A percentile compares a stretch with the other conserved stretches of the same genome.
These are phyloP conservation scores for Capronia epimyces DNA, from an alignment of 2,329 filamentous ascomycete species.

Conservation along the genomic window DNA sequence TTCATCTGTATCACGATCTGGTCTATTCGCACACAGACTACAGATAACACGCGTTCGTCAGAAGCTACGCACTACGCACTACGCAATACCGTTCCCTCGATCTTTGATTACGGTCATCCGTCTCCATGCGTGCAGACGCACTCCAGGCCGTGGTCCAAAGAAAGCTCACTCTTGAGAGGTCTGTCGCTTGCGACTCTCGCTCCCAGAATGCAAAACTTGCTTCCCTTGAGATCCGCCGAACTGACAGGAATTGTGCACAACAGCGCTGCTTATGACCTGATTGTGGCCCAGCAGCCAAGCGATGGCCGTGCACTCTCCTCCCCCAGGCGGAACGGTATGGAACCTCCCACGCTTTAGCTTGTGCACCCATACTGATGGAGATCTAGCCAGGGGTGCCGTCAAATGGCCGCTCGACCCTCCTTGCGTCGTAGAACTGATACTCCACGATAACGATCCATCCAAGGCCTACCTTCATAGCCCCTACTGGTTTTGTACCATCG, in stretches of 20 bases:
- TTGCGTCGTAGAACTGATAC: conserved; percentile 4
- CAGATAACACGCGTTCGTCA: too few species aligned
- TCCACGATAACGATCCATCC: conserved; percentile 3
- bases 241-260: conserved; percentile 5
- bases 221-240: conserved; percentile 1
- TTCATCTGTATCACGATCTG: too few species aligned
- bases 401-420: conserved; percentile 13
- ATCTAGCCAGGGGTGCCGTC: conserved; percentile 1
- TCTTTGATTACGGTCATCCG: not conserved
- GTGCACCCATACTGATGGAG: not conserved
- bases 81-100: not conserved
- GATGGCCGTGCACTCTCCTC: conserved; percentile 1
- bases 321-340: not conserved
- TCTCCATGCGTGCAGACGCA: not conserved
- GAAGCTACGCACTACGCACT: too few species aligned
- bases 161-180: conserved; percentile 5
- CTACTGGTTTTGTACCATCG: conserved; percentile 8
- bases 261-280: conserved; percentile 8
- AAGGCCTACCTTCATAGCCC: conserved; percentile 11
- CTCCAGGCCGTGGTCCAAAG: not conserved
- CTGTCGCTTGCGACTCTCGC: conserved; percentile 3
- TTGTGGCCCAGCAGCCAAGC: conserved; percentile 4
- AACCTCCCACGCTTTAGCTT: not conserved
- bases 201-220: conserved; percentile 6
- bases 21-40: too few species aligned